Base-by-base conservation (phyloP, 2,329 filamentous ascomycete genomes). In the Aspergillus ochraceoroseus region DNA sequence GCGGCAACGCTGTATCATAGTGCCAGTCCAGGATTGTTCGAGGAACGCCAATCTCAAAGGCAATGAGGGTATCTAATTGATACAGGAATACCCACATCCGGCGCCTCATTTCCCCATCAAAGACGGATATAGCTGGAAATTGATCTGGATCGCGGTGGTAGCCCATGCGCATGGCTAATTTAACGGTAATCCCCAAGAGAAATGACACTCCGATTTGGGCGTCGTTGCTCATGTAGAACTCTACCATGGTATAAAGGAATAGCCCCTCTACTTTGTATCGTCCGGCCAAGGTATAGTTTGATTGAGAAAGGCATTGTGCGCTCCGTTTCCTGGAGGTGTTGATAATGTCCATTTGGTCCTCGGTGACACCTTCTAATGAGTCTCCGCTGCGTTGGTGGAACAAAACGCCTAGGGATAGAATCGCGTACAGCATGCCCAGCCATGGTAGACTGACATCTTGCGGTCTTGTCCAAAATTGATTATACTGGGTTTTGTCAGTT, bases 31-130 rank as follows among this genome's bases (percentile, higher is more conserved):
- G 69, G 29, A 82, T 70, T 65, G 80, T 77, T 46, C 73, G 73
- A 5, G 81, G 81, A 9, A 84, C 62, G 1, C 81, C 81, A 44
- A 83, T 70, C 51, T 83, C 78, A 52, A 82, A 82, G 1, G 77
- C 73, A 1, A 77, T 70, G 11, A 84, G 62, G 2, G 76, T 62
- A 51, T 84, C 81, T 36, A 83, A 67, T 54, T 82, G 79, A 18
- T 55, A 56, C 6, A 67, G 46, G 23, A 63, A 51, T 12, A 56
- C 52, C 68, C 69, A 72, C 2, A 64, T 37, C 7, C 69, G 64
- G 12, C 69, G 57, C 33, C 69, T 59, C 58, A 71, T 76, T 56
- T 82, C 78, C 6, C 73, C 76, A 41, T 77, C 70, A 44, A 75
- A 77, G 2, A 71, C 66, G 1, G 73, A 68, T 32, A 80, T 71